Percentiles rank a stretch among this genome's conserved stretches.
Evolutionary conservation across 179 eudicot genomes (phyloP).

Genomic region (Vitellaria paradoxa): DNA sequence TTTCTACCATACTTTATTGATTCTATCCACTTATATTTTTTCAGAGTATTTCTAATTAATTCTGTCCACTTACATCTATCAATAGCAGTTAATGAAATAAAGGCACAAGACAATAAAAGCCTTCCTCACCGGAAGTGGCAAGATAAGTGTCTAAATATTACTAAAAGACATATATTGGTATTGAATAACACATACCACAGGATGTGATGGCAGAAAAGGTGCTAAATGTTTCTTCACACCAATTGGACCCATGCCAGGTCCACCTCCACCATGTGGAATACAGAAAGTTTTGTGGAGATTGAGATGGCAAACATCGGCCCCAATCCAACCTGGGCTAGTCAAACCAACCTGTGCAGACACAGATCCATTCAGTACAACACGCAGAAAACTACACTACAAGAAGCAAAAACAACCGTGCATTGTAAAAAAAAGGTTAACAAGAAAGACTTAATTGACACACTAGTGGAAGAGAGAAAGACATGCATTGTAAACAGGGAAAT

Average conservation of each 20-base stretch:
- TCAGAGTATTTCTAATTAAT: too few relatives aligned
- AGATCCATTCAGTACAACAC: background rate
- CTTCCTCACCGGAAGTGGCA: background rate
- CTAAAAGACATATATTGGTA: background rate
- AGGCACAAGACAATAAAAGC: too few relatives aligned
- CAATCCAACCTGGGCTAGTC: constrained; percentile 94
- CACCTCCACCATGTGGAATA: constrained; percentile 99
- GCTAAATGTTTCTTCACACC: constrained; percentile 98
- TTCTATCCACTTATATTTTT: too few relatives aligned
- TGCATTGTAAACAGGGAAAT: background rate
- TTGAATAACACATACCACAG: constrained; percentile 67
- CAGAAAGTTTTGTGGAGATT: constrained; percentile 98
- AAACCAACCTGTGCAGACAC: constrained; percentile 70
- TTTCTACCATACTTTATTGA: too few relatives aligned
- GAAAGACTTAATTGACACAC: background rate
- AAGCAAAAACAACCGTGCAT: background rate
- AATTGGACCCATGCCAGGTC: constrained; percentile 99
- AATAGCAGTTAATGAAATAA: constrained; percentile 1
- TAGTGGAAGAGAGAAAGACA: background rate
- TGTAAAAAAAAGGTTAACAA: background rate
- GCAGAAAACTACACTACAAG: background rate
- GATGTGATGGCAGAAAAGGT: constrained; percentile 94
- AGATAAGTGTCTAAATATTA: background rate
- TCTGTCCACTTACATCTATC: background rate
- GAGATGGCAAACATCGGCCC: constrained; percentile 99